Base-by-base conservation (phyloP, 2,329 filamentous ascomycete species). In the Rutstroemia sydowiana region DNA sequence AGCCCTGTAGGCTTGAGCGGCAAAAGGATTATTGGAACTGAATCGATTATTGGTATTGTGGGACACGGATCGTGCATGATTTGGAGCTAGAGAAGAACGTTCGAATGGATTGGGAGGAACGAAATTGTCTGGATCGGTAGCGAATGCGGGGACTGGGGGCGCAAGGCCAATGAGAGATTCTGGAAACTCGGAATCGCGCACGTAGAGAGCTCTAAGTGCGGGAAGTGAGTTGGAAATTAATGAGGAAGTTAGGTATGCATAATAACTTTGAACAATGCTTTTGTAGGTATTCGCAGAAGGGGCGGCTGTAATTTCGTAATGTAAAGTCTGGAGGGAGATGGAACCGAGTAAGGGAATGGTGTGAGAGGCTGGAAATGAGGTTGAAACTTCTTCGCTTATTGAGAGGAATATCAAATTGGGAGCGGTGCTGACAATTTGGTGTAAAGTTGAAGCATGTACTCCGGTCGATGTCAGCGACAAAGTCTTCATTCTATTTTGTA, bases 181-280 rank as follows among this genome's bases (percentile, higher is more conserved):
- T 2, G 90, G 84, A 65, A 97, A 95, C 45, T 80, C 76, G 23
- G 85, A 80, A 62, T 96, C 90, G 46, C 88, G 85, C 16, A 96
- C 92, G 66, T 95, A 96, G 7, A 97, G 78, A 20, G 84, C 79
- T 32, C 77, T 77, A 8, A 97, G 75, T 32, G 77, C 79, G 1
- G 90, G 89, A 7, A 97, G 76, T 7, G 81, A 79, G 56, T 85
- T 85, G 14, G 82, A 78, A 55, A 93, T 80, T 30, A 97, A 79
- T 0, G 88, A 95, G n/a, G 79, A 79, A 23, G 88, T 84, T 18
- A 97, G 79, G 68, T 95, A 95, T 55, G 81, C 79, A 69, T 96
- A 95, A 71, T 95, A 95, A 16, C 77, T 77, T 9, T 73, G 69
- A 0, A 77, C 77, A 21, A 77, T 71, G 55, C 69, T 74, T 8